phyloP scores from a whole-genome alignment of 2,329 filamentous ascomycete species.

The Aspergillus sp. region DNA sequence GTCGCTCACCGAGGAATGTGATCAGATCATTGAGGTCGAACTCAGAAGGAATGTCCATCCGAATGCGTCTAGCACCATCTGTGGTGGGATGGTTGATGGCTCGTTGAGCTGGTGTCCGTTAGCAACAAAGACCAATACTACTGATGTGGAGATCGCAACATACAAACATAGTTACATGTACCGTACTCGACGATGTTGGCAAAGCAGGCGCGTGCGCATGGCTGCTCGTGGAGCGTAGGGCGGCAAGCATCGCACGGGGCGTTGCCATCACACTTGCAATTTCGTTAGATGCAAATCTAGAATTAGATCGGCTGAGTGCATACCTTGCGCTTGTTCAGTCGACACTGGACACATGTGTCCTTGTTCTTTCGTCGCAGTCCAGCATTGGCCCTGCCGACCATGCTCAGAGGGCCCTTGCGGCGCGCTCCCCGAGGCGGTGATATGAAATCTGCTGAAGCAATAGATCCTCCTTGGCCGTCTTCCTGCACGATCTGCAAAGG shows the following conservation, averaged over 20 bases:
- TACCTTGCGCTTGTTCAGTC: slow-evolving; percentile 48
- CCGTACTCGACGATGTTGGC: slow-evolving; percentile 47
- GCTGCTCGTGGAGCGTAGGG: slow-evolving; percentile 45
- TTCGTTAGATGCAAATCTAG: background rate
- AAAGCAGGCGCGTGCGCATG: slow-evolving; percentile 48
- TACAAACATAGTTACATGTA: slow-evolving; percentile 51
- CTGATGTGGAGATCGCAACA: slow-evolving; percentile 10
- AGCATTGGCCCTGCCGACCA: slow-evolving; percentile 43
- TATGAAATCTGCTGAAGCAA: slow-evolving; percentile 44
- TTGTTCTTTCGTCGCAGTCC: slow-evolving; percentile 47
- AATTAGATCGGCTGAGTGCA: slow-evolving; percentile 5
- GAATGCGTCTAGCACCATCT: slow-evolving; percentile 37
- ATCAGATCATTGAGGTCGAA: slow-evolving; percentile 44
- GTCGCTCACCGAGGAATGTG: slow-evolving; percentile 39
- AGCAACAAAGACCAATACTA: slow-evolving; percentile 16
- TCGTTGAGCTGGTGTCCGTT: slow-evolving; percentile 41
- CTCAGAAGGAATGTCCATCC: slow-evolving; percentile 44
- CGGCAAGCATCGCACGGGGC: slow-evolving; percentile 46
- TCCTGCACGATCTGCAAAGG: slow-evolving; percentile 48
- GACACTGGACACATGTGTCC: slow-evolving; percentile 48
- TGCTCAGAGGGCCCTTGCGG: slow-evolving; percentile 44
- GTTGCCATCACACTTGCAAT: slow-evolving; percentile 42
- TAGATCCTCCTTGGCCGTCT: slow-evolving; percentile 45
- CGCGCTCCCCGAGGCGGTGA: slow-evolving; percentile 46
- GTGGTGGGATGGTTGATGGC: slow-evolving; percentile 45